A percentile compares a stretch with the other conserved stretches of the same genome.
phyloP scores from a whole-genome alignment of 2,329 filamentous ascomycete genomes.

The Neopestalotiopsis clavispora region DNA sequence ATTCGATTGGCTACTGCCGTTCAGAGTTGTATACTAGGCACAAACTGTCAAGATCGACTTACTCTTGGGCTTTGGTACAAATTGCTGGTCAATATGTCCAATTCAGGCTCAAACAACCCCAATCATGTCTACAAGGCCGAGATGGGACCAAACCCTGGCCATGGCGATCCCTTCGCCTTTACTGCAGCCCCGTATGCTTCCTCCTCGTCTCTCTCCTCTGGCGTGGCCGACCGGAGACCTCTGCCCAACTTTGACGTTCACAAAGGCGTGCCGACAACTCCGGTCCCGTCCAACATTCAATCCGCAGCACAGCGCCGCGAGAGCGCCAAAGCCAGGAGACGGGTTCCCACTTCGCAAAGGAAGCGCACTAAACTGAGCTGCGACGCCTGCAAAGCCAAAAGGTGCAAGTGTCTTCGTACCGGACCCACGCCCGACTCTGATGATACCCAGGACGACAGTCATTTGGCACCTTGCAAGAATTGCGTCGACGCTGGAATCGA shows the following conservation, averaged over 20 bases:
- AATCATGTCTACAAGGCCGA: conserved; percentile 3
- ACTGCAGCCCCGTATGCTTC: not conserved
- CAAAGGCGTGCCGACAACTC: not conserved
- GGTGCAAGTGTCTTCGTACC: conserved; percentile 39
- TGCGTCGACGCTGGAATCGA: conserved; percentile 42
- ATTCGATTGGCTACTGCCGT: not conserved
- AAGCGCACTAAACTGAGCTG: conserved; percentile 40
- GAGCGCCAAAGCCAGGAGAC: conserved; percentile 32
- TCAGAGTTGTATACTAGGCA: not conserved
- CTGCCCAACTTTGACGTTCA: conserved; percentile 11
- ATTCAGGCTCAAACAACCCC: not conserved
- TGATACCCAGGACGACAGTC: conserved; percentile 23
- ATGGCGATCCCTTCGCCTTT: conserved; percentile 5
- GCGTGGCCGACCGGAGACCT: not conserved
- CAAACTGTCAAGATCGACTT: not conserved
- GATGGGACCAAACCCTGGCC: not conserved
- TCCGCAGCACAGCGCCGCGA: conserved; percentile 26
- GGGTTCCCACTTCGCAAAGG: conserved; percentile 40
- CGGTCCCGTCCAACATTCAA: conserved; percentile 6
- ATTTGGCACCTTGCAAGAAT: conserved; percentile 40
- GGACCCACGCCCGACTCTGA: conserved; percentile 13
- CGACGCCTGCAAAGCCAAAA: conserved; percentile 41
- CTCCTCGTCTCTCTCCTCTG: not conserved
- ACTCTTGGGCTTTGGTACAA: not conserved
- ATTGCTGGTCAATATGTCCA: not conserved